phyloP scores from a whole-genome alignment of 208 protist genomes.

The Leishmania turanica region DNA sequence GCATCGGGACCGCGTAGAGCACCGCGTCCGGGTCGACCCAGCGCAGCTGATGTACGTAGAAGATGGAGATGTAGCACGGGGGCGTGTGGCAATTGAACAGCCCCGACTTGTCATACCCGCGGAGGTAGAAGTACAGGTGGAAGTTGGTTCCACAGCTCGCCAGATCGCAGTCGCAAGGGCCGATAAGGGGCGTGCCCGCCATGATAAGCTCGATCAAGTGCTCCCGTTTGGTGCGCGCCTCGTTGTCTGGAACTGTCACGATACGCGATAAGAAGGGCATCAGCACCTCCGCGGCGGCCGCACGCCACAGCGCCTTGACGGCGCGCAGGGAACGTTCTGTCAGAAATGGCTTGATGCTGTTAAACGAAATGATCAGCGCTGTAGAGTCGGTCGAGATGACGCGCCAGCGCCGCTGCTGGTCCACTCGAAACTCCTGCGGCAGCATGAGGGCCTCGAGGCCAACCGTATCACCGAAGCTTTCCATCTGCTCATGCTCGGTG shows the following conservation, averaged over 20 bases:
- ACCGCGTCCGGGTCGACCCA: conserved; percentile 66
- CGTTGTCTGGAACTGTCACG: conserved; percentile 51
- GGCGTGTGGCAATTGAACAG: conserved; percentile 68
- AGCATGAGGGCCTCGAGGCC: conserved; percentile 66
- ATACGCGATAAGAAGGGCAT: conserved; percentile 57
- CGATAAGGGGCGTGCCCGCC: conserved; percentile 72
- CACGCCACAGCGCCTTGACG: conserved; percentile 79
- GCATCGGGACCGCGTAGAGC: conserved; percentile 78
- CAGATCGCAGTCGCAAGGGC: conserved; percentile 58
- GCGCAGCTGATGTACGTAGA: conserved; percentile 60
- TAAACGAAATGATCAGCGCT: conserved; percentile 73
- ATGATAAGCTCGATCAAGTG: conserved; percentile 57
- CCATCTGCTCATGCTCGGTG: conserved; percentile 45
- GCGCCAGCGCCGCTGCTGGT: conserved; percentile 58
- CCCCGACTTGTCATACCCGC: conserved; percentile 58
- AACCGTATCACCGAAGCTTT: conserved; percentile 73
- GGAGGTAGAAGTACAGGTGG: conserved; percentile 81
- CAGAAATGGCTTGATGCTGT: conserved; percentile 75
- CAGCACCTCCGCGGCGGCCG: conserved; percentile 70
- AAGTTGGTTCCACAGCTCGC: conserved; percentile 60
- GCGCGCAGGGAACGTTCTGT: conserved; percentile 71
- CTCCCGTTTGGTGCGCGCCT: conserved; percentile 54
- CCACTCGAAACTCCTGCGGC: conserved; percentile 45
- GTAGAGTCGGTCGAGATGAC: conserved; percentile 69
- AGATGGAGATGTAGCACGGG: conserved; percentile 73